A percentile compares a stretch with the other conserved stretches of the same genome.
Evolutionary conservation across 148 eudicot genomes (phyloP).

Genomic region (Talinum fruticosum): DNA sequence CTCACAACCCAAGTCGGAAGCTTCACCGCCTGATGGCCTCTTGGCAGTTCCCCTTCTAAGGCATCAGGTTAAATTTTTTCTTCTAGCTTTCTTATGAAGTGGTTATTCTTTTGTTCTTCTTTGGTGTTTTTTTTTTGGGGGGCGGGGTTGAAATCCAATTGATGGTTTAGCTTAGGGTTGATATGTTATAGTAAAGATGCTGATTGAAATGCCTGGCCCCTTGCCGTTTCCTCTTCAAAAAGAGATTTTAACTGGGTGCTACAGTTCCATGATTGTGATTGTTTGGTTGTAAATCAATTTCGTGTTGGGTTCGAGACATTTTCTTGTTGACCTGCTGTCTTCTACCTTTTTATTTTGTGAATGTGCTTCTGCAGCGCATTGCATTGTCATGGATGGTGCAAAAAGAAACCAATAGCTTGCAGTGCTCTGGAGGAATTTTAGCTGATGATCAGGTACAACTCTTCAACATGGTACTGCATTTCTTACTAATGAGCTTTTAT

Average conservation of each 20-base stretch:
- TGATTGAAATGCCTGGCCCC: no score
- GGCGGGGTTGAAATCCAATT: not conserved
- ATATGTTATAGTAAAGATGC: not conserved
- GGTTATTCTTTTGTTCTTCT: no score
- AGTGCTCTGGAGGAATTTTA: constrained; percentile 92
- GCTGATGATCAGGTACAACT: constrained; percentile 94
- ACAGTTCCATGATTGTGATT: not conserved
- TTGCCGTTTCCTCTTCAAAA: not conserved
- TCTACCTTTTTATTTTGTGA: not conserved
- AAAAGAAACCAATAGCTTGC: constrained; percentile 69
- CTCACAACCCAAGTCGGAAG: constrained; percentile 75
- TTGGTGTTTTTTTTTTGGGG: not conserved
- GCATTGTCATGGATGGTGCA: constrained; percentile 98
- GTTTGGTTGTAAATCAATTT: not conserved
- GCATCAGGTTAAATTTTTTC: constrained; percentile 62
- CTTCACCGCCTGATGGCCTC: constrained; percentile 67
- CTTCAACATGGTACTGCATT: not conserved
- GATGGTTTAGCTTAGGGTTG: not conserved
- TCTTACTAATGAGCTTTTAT: constrained; percentile 1
- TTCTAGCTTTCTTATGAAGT: not conserved
- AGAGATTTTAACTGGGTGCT: not conserved
- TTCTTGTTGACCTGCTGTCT: not conserved
- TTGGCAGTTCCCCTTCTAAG: constrained; percentile 74
- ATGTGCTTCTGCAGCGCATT: constrained; percentile 57
- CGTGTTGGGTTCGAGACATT: no score